Evolutionary conservation across 805 yeast species (phyloP), one percentile per base, ranked within the genome.

Genomic region (Nakazawaea holstii): DNA sequence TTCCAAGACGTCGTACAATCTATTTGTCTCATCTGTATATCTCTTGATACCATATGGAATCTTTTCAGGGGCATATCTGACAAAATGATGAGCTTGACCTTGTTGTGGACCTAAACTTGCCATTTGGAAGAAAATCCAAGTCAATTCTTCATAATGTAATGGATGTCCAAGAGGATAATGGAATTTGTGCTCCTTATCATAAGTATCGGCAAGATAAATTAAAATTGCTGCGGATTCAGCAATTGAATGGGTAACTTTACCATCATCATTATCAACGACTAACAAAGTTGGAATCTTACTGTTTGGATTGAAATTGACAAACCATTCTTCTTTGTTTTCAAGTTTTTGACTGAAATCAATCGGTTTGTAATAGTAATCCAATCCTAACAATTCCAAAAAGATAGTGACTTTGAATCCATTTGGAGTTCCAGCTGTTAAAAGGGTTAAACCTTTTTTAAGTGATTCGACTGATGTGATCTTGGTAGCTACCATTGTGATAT

Each of bases 171-270:
- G 51, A 27, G 61, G 64, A 51, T 62, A 75, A 26, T 74, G 68
- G 53, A 52, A 72, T 59, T 77, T 76, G 50, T 70, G 59, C 8
- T 77, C 79, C 45, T 62, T 72, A 57, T 83, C 88, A 58, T 76
- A 83, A 52, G 72, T 77, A 53, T 80, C 85, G 46, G 77, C 79
- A 35, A 82, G 60, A 58, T 80, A 83, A 49, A 68, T 63, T 61
- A 83, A 59, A 51, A 82, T 81, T 2, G 87, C 85, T 30, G 76
- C 87, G 31, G 82, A 70, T 62, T 82, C 87, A 53, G 73, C 72
- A 27, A 83, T 57, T 20, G 46, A 39, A 20, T 74, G 64, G 29
- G 68, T 67, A 7, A 59, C 59, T 36, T 73, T 61, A 4, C 80
- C n/a, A n/a, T n/a, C 82, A 5, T 72, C 66, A 32, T 59, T 56